Percentiles rank a stretch among this genome's conserved stretches.
phyloP scores from a whole-genome alignment of 306 rosid species.

The Herpetospermum pedunculosum region DNA sequence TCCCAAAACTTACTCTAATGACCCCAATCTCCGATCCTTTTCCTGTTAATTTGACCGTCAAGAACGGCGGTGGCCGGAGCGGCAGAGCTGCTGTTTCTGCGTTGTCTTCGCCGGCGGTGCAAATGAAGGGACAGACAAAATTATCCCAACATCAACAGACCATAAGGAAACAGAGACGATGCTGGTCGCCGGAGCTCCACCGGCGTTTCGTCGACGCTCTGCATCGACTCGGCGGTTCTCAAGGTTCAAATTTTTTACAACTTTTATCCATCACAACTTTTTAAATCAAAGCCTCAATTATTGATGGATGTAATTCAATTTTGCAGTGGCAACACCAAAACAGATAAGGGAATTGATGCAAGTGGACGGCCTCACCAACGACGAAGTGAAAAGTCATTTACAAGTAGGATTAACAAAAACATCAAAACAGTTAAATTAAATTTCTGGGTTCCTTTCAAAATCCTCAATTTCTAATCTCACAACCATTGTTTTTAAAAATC shows the following conservation, averaged over 20 bases:
- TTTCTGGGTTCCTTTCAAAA: background rate
- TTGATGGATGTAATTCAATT: background rate
- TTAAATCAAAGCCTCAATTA: background rate
- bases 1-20: constrained; percentile 47
- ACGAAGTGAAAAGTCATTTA: constrained; percentile 94
- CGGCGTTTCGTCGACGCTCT: constrained; percentile 64
- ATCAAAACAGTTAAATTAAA: background rate
- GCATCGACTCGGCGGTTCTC: constrained; percentile 78
- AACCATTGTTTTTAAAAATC: background rate
- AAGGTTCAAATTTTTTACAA: constrained; percentile 25
- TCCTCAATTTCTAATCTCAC: background rate
- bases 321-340: constrained; percentile 87
- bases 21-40: constrained; percentile 33
- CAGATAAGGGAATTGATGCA: constrained; percentile 86
- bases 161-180: constrained; percentile 62
- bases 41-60: constrained; percentile 18
- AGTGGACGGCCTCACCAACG: constrained; percentile 79
- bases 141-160: constrained; percentile 28
- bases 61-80: constrained; percentile 7
- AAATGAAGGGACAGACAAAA: constrained; percentile 27
- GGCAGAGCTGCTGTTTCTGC: constrained; percentile 31
- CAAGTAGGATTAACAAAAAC: constrained; percentile 30
- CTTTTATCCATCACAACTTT: background rate
- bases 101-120: constrained; percentile 25
- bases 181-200: constrained; percentile 89